phyloP scores from a whole-genome alignment of 306 rosid species.

The Purshia tridentata region DNA sequence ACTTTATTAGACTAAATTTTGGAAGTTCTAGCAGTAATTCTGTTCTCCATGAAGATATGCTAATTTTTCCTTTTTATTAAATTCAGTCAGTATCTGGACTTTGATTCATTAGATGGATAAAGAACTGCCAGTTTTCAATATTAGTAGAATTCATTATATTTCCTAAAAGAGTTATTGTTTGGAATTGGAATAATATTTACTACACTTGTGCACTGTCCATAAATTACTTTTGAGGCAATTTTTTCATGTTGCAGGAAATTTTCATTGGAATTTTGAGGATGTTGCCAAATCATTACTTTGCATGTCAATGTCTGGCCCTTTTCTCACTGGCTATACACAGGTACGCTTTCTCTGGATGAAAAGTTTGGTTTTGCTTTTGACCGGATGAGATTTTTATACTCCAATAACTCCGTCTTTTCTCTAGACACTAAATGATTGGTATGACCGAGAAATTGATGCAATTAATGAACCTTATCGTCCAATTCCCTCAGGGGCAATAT shows the following conservation, averaged over 20 bases:
- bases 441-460: conserved; percentile 96
- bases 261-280: conserved; percentile 88
- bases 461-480: conserved; percentile 98
- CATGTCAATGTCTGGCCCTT: conserved; percentile 98
- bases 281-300: conserved; percentile 80
- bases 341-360: conserved; percentile 29
- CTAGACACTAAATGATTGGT: conserved; percentile 95
- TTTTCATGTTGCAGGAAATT: conserved; percentile 61
- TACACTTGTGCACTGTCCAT: background rate
- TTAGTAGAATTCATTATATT: background rate
- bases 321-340: conserved; percentile 93
- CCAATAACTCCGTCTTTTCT: conserved; percentile 20
- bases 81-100: background rate
- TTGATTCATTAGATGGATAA: background rate
- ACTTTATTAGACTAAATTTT: background rate
- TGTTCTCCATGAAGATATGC: background rate
- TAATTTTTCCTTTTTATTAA: background rate
- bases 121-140: background rate
- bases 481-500: conserved; percentile 93
- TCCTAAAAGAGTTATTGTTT: background rate
- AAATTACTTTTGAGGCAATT: conserved; percentile 16
- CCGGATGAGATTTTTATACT: conserved; percentile 23
- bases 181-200: background rate
- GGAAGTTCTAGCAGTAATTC: background rate
- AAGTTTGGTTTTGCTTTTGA: background rate